phyloP scores from a whole-genome alignment of 139 green algal species.

The Coelastrella sp. region DNA sequence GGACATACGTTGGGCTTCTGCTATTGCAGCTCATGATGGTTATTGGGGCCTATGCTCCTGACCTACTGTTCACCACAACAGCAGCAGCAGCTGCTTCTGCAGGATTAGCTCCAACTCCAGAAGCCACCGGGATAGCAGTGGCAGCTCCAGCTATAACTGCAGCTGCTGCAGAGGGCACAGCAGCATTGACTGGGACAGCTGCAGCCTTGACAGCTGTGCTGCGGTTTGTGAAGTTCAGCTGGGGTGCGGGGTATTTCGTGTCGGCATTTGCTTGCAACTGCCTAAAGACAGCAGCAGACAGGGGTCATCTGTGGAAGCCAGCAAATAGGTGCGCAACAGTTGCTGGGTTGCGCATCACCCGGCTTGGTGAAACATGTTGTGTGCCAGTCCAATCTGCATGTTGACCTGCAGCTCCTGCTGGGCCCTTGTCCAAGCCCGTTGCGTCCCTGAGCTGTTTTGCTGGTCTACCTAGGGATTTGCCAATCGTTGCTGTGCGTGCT shows the following conservation, averaged over 20 bases:
- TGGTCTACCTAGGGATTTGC: too few species aligned
- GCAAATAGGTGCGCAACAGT: conserved; percentile 29
- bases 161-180: neutral
- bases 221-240: conserved; percentile 1
- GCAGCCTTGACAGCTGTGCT: neutral
- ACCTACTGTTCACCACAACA: neutral
- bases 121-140: neutral
- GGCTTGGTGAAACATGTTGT: neutral
- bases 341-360: neutral
- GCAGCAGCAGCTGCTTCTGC: neutral
- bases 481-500: too few species aligned
- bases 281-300: conserved; percentile 42
- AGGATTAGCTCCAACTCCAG: neutral
- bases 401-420: too few species aligned
- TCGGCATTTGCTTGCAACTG: conserved; percentile 38
- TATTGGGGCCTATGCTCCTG: conserved; percentile 6
- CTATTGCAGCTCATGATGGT: conserved; percentile 16
- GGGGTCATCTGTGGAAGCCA: neutral
- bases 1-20: neutral
- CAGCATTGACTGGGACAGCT: neutral
- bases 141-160: neutral
- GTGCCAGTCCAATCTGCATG: too few species aligned
- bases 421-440: too few species aligned
- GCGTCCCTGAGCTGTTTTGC: too few species aligned
- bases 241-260: conserved; percentile 22